These are phyloP conservation scores for Neofusicoccum cordaticola DNA, from an alignment of 2,329 filamentous ascomycete genomes.

Conservation along the genomic window DNA sequence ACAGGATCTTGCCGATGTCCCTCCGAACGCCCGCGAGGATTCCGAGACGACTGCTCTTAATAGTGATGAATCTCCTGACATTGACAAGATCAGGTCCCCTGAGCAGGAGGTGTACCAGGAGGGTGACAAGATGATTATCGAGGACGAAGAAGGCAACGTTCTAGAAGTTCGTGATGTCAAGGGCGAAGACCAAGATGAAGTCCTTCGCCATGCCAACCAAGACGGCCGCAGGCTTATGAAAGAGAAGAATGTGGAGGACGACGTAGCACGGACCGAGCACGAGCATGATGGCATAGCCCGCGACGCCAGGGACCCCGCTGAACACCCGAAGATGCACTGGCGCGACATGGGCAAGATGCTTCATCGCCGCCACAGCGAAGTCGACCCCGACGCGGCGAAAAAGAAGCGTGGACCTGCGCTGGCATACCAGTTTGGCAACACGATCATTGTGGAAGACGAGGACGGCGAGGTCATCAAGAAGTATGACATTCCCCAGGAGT, in stretches of 20 bases:
- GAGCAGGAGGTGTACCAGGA: constrained; percentile 74
- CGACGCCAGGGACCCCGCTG: constrained; percentile 28
- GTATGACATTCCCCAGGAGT: constrained; percentile 66
- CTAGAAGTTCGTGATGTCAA: constrained; percentile 52
- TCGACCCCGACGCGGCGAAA: constrained; percentile 31
- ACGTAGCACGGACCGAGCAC: constrained; percentile 46
- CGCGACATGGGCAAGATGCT: constrained; percentile 39
- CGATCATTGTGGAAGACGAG: constrained; percentile 85
- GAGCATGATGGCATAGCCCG: constrained; percentile 31
- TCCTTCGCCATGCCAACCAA: constrained; percentile 58
- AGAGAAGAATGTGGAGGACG: constrained; percentile 46
- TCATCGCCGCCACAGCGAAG: constrained; percentile 40
- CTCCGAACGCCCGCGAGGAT: constrained; percentile 41
- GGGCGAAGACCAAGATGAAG: constrained; percentile 52
- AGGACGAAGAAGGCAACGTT: constrained; percentile 85
- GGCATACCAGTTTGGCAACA: constrained; percentile 83
- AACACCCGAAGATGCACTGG: constrained; percentile 41
- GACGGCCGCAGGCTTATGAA: constrained; percentile 54
- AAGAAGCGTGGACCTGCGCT: constrained; percentile 66
- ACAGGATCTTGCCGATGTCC: constrained; percentile 25
- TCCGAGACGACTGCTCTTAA: constrained; percentile 45
- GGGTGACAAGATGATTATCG: constrained; percentile 73
- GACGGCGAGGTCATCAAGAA: constrained; percentile 84
- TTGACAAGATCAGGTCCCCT: constrained; percentile 31
- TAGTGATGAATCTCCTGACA: constrained; percentile 38